Evolutionary conservation across 345 rosid species (phyloP), one percentile per base, ranked within the genome.

Genomic region (Populus deltoides): DNA sequence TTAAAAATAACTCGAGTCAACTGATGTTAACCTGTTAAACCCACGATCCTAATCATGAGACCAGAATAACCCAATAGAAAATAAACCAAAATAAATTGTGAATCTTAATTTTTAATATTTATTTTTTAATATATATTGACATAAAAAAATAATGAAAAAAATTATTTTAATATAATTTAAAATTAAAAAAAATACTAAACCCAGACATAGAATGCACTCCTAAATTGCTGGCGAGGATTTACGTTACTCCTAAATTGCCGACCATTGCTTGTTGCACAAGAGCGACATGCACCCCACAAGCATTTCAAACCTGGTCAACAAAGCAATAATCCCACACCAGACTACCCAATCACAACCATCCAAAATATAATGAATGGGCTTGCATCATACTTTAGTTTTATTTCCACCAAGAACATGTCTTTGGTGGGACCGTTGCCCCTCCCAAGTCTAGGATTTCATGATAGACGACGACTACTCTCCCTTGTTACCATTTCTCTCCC

Each of bases 311-410:
- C 1, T 53, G 81, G 83, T 83, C 83, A 83, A 77, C 59, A 68
- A 73, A 27, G 75, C 70, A 81, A 83, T 87, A 72, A 85, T 83
- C 75, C 41, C 31, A 15, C 24, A 10, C 24, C 17, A 75, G 77
- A 76, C 47, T 51, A 39, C 45, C 65, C 71, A 79, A 75, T 82
- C 80, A 51, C 68, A 83, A 83, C 79, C 79, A 71, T 81, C 81
- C 83, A 83, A 72, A 80, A 57, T 65, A 76, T 66, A 82, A 84
- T 78, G 74, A 80, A 81, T 43, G 39, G 68, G 38, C 8, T 25
- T 76, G 53, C 68, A 72, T 72, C 63, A 53, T 73, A 72, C 55
- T 70, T 24, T 18, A 47, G 53, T n/a, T 68, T 77, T 74, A 81
- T 75, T 51, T 70, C 41, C 49, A 43, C 76, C 80, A 72, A 24